These are phyloP conservation scores for Thalassia testudinum DNA, from an alignment of 116 monocot species.

Conservation along the genomic window DNA sequence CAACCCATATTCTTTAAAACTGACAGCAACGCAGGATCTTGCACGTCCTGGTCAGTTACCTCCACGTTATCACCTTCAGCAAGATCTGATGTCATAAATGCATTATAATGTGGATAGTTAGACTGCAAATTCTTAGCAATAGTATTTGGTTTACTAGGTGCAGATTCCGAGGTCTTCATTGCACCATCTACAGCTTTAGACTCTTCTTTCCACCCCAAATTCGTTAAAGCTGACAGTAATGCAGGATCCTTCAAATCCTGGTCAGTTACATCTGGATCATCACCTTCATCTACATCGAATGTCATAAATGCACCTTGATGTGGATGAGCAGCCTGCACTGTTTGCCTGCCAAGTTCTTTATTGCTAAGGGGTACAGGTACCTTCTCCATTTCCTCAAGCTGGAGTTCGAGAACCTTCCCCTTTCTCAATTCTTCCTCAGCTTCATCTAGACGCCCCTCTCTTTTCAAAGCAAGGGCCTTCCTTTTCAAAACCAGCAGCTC, in stretches of 20 bases:
- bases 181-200: neutral
- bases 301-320: conserved; percentile 11
- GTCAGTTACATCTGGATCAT: conserved; percentile 52
- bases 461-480: conserved; percentile 78
- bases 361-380: conserved; percentile 8
- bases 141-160: too few relatives aligned
- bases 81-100: conserved; percentile 11
- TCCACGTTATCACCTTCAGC: conserved; percentile 29
- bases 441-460: conserved; percentile 68
- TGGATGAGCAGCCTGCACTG: conserved; percentile 4
- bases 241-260: conserved; percentile 81
- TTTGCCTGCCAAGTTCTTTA: conserved; percentile 11
- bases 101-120: conserved; percentile 4
- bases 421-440: conserved; percentile 83
- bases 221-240: conserved; percentile 50
- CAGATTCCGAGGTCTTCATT: too few relatives aligned
- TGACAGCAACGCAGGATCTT: conserved; percentile 64
- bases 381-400: conserved; percentile 60
- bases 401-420: conserved; percentile 64
- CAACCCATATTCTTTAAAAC: conserved; percentile 71
- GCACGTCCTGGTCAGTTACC: conserved; percentile 79
- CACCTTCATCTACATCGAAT: conserved; percentile 22
- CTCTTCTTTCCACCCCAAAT: conserved; percentile 75
- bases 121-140: conserved; percentile 18
- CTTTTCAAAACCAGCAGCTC: conserved; percentile 84